Conservation (phyloP, 306 rosid genomes). For the Pyrus communis region DNA sequence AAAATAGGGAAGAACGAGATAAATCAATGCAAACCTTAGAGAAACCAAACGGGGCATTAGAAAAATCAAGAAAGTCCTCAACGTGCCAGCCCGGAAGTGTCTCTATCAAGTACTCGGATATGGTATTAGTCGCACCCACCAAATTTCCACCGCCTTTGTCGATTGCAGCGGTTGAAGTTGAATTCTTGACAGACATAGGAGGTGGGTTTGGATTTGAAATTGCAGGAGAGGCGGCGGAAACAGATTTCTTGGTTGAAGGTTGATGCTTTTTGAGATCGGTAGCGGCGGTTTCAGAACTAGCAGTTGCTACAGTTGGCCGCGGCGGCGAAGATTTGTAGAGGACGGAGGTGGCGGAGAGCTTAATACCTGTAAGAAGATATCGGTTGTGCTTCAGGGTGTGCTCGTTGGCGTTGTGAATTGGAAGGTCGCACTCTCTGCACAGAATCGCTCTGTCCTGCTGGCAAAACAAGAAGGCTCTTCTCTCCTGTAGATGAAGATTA, state of each 20-base stretch:
- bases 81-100: slow-evolving; percentile 95
- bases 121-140: slow-evolving; percentile 31
- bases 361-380: slow-evolving; percentile 71
- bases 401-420: slow-evolving; percentile 71
- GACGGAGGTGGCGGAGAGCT: slow-evolving; percentile 45
- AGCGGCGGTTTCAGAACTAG: slow-evolving; percentile 7
- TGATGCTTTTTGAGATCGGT: slow-evolving; percentile 9
- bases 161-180: slow-evolving; percentile 8
- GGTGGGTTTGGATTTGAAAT: slow-evolving; percentile 9
- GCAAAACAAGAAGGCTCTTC: slow-evolving; percentile 70
- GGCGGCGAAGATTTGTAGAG: slow-evolving; percentile 14
- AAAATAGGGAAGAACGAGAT: background rate
- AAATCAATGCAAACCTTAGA: slow-evolving; percentile 39
- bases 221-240: slow-evolving; percentile 6
- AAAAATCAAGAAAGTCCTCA: slow-evolving; percentile 75
- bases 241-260: background rate
- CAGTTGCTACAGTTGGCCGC: background rate
- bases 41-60: slow-evolving; percentile 39
- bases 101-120: slow-evolving; percentile 82
- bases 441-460: slow-evolving; percentile 85
- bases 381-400: slow-evolving; percentile 68
- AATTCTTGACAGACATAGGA: slow-evolving; percentile 12
- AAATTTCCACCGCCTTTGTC: background rate
- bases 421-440: slow-evolving; percentile 66
- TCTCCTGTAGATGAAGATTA: slow-evolving; percentile 40